Evolutionary conservation across 2,329 filamentous ascomycete genomes (phyloP).

Genomic region (Calonectria ilicicola): DNA sequence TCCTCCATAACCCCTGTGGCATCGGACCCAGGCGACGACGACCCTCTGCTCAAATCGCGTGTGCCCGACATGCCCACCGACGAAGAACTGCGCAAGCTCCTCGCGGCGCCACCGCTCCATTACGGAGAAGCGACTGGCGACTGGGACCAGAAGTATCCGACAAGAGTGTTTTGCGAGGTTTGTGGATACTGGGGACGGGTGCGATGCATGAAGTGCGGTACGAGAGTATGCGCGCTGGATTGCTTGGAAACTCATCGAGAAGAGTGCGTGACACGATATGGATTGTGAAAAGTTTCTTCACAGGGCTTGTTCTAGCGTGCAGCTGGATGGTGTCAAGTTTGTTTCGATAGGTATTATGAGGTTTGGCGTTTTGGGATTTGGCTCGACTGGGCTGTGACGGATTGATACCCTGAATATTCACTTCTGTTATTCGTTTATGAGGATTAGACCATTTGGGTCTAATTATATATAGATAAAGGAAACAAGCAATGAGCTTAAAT

Average conservation of each 20-base stretch:
- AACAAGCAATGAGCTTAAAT: too few relatives aligned
- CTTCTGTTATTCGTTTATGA: conserved; percentile 11
- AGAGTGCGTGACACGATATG: conserved; percentile 76
- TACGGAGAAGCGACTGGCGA: conserved; percentile 73
- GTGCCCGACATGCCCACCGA: conserved; percentile 70
- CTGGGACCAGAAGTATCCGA: conserved; percentile 64
- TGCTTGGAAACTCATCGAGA: conserved; percentile 80
- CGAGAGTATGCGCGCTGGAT: conserved; percentile 80
- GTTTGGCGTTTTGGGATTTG: conserved; percentile 35
- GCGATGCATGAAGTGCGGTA: conserved; percentile 82
- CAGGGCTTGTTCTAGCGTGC: too few relatives aligned
- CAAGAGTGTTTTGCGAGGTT: conserved; percentile 78
- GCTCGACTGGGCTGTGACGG: conserved; percentile 30
- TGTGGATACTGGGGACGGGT: conserved; percentile 87
- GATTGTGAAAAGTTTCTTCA: conserved; percentile 56
- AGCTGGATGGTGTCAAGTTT: not conserved
- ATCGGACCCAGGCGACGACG: conserved; percentile 61
- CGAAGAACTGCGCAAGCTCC: conserved; percentile 72
- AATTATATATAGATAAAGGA: too few relatives aligned
- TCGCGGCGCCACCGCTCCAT: conserved; percentile 73
- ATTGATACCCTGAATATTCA: conserved; percentile 40
- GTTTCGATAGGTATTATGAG: conserved; percentile 11
- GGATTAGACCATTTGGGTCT: not conserved
- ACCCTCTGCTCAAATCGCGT: conserved; percentile 69
- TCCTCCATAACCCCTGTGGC: conserved; percentile 48